Base-by-base conservation (phyloP, 306 rosid genomes). In the Fragaria nilgerrensis region DNA sequence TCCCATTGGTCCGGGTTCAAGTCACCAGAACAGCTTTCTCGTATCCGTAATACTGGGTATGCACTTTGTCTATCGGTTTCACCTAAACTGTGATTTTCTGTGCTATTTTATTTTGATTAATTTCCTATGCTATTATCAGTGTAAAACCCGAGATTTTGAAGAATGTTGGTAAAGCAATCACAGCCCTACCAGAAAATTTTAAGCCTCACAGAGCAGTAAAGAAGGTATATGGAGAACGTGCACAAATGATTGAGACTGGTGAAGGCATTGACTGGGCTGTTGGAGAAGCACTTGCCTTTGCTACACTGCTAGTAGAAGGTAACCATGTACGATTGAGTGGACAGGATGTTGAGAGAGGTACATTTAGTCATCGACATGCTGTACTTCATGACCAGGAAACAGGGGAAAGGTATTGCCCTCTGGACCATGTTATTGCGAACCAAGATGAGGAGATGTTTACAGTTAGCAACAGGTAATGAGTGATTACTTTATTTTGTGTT, bases 201-300 rank as follows among this genome's bases (percentile, higher is more conserved):
- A 44, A 44, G 48, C 48, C 48, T 5, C 48, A 44, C 74, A 90
- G 87, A 84, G 98, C 88, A 65, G 98, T 95, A 75, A 95, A 92
- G 86, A 95, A 88, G 85, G 87, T 92, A 72, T 95, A 95, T 48
- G 98, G 91, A 10, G 90, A 81, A 36, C 94, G 97, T 68, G 90
- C 90, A 19, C 95, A 90, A 84, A 95, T 95, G 98, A 88, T 92
- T 76, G 97, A 92, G 84, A 88, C 36, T 6, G 98, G 97, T 62
- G 97, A 90, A 82, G 98, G 93, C 78, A 89, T 95, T 78, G 98
- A 92, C 82, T 95, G 98, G 98, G 97, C 97, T 59, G 81, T 86
- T 77, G 98, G 86, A 3, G 98, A 95, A 87, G 92, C 98, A 79
- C 98, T 95, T 84, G 98, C 98, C 77, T 92, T 83, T 84, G 97